Base-by-base conservation (phyloP, 2,329 filamentous ascomycete genomes). In the Helminthosporium solani region DNA sequence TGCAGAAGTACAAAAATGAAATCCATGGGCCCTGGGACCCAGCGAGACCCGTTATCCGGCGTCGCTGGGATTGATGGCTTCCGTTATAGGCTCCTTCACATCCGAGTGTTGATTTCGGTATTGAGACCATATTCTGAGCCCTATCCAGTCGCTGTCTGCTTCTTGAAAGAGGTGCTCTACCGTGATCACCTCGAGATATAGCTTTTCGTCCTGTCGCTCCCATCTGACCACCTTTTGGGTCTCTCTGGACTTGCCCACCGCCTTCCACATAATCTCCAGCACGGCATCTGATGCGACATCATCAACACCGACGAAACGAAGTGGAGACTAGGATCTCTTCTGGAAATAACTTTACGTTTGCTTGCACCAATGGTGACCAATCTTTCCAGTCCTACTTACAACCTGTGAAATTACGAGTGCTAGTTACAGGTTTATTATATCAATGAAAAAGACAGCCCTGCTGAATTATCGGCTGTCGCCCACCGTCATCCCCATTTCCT, bases 1-100 rank as follows among this genome's bases (percentile, higher is more conserved):
- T 99, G 70, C 94, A 99, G 73, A 92, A 95, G 74, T 99, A 97
- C 73, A 99, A 99, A 77, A 97, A 97, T 68, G 94, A 97, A 73
- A 96, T 99, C 57, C 89, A 91, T 64, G 94, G 94, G 34, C 94
- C 94, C 1, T 99, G 94, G 94, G 94, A 99, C 73, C 91, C 92
- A 16, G 94, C 94, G 6, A 80, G 91, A 65, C 94, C 94, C 8
- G 82, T 94, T 45, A 91, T 94, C 53, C 83, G 90, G 63, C 85
- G 85, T 60, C 76, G 83, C 33, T 77, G 74, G 74, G 75, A 75
- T 64, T 73, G 60, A 71, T 12, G 9, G 28, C 41, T 38, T 58
- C 60, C 20, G 45, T 58, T 3, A 47, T 49, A 1, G 45, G 33
- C 15, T 61, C 53, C 3, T 37, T 40, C 11, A 48, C 40, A 23